Base-by-base conservation (phyloP, 805 yeast genomes). In the Zygotorulaspora chibaensis region DNA sequence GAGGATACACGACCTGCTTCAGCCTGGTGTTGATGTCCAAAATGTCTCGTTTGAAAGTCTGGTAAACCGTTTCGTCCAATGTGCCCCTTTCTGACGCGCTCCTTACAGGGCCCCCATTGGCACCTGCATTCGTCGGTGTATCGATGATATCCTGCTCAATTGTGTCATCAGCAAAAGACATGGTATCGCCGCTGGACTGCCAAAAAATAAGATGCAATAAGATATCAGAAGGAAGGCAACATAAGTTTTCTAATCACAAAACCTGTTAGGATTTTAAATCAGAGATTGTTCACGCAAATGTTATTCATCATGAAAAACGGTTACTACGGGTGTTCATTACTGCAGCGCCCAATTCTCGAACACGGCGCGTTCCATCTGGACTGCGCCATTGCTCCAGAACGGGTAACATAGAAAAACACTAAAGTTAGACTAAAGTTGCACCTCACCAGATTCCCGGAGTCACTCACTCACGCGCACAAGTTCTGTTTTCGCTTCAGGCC, bases 191-290 rank as follows among this genome's bases (percentile, higher is more conserved):
- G 9, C 34, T 9, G 27, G 11, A 20, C 15, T 38, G 17, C 30
- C 37, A 37, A 35, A 43, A 46, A 47, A 50, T 41, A 42, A 39
- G 13, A 17, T 27, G 40, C n/a, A 25, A 23, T 35, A 36, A 43
- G 28, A 48, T 28, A 38, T 65, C 70, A 66, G 70, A 63, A 65
- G 70, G 70, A 66, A 66, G 68, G 70, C 70, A 66, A 65, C 70
- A 65, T 60, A 57, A 53, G 63, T 58, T 63, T 66, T 62, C 55
- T 63, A 65, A 65, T 63, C 67, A 53, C 56, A 50, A 46, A 54
- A 55, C 52, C 55, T 48, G 40, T 42, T 43, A 35, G 36, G 38
- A 38, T 51, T 50, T 55, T 58, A 52, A 44, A 45, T 65, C 70
- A 66, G 68, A 66, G 70, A 66, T 66, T 66, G 70, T 66, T 66